phyloP scores from a whole-genome alignment of 1,284 basidiomycete genomes.

The Thecaphora thlaspeos region DNA sequence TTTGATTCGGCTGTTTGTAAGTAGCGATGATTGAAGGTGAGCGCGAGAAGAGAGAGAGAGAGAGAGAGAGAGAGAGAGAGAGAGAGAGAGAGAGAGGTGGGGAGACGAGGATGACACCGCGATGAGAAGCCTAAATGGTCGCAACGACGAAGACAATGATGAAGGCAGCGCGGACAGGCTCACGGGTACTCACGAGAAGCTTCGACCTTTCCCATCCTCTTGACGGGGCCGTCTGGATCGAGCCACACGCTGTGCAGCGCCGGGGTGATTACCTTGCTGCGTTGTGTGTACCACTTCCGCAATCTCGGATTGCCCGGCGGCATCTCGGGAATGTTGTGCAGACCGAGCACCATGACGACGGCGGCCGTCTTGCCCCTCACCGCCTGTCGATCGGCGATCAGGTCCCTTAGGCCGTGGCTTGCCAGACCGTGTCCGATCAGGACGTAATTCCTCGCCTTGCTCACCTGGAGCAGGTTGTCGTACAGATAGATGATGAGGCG shows the following conservation, averaged over 20 bases:
- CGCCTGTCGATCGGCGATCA: slow-evolving; percentile 66
- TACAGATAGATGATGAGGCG: slow-evolving; percentile 79
- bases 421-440: slow-evolving; percentile 85
- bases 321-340: slow-evolving; percentile 29
- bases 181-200: slow-evolving; percentile 20
- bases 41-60: not conserved
- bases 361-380: slow-evolving; percentile 22
- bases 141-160: not conserved
- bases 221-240: slow-evolving; percentile 11
- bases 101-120: too few species aligned
- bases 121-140: too few species aligned
- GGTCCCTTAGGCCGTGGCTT: slow-evolving; percentile 70
- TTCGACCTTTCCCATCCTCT: slow-evolving; percentile 18
- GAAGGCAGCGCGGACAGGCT: too few species aligned
- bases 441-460: slow-evolving; percentile 67
- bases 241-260: slow-evolving; percentile 17
- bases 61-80: too few species aligned
- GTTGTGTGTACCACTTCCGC: slow-evolving; percentile 29
- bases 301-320: not conserved
- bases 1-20: slow-evolving; percentile 11
- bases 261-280: slow-evolving; percentile 20
- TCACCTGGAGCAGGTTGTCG: slow-evolving; percentile 88
- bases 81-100: too few species aligned
- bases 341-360: slow-evolving; percentile 38
- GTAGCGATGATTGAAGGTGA: too few species aligned